Percentiles rank a stretch among this genome's conserved stretches.
Conservation (phyloP, 2,329 filamentous ascomycete genomes). For the Penicillium sp. region DNA sequence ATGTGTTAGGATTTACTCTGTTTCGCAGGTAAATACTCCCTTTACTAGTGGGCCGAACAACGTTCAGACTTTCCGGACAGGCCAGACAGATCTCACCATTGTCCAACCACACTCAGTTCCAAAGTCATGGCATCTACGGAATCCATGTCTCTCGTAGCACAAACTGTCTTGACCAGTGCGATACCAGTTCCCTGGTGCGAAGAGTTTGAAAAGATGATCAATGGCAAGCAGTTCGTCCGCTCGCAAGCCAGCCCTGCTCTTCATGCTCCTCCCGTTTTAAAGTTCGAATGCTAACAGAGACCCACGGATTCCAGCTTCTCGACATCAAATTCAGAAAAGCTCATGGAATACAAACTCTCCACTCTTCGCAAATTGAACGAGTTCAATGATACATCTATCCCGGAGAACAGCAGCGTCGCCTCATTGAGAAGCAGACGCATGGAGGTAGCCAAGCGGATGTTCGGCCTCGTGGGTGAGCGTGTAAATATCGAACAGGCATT, state of each 20-base stretch:
- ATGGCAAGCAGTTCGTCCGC: neutral
- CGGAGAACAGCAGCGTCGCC: slow-evolving; percentile 1
- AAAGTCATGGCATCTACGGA: neutral
- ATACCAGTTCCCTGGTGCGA: neutral
- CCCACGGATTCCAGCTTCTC: neutral
- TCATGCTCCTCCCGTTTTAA: neutral
- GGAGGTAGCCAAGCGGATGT: neutral
- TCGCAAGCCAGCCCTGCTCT: neutral
- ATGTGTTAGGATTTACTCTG: neutral
- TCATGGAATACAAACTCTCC: slow-evolving; percentile 4
- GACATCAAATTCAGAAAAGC: slow-evolving; percentile 1
- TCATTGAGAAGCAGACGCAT: slow-evolving; percentile 2
- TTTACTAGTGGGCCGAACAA: neutral
- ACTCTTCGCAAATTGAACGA: neutral
- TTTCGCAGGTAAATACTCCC: neutral
- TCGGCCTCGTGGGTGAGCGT: neutral
- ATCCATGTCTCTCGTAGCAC: neutral
- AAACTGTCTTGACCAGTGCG: neutral
- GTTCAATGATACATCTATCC: neutral
- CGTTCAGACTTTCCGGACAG: neutral
- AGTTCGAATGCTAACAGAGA: neutral
- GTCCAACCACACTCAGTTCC: neutral
- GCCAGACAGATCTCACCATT: neutral
- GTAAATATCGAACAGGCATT: slow-evolving; percentile 2
- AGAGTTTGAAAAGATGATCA: slow-evolving; percentile 1